phyloP scores from a whole-genome alignment of 805 yeast genomes.

The Schwanniomyces vanrijiae region DNA sequence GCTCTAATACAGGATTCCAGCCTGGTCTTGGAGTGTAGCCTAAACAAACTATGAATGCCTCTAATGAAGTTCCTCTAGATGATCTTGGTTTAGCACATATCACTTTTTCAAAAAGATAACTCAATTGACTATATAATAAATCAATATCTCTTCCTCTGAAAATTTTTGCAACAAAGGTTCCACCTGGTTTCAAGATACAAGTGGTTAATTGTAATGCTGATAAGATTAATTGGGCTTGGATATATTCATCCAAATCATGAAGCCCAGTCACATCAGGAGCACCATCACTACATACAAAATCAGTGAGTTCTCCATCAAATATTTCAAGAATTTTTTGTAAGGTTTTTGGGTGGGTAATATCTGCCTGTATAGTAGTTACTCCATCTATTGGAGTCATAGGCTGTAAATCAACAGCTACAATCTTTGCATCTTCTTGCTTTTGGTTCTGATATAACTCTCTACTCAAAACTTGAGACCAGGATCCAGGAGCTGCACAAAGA shows the following conservation, averaged over 20 bases:
- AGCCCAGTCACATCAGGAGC: constrained; percentile 99
- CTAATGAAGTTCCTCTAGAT: constrained; percentile 91
- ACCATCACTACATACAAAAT: constrained; percentile 94
- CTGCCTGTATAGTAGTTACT: constrained; percentile 90
- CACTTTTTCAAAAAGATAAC: constrained; percentile 80
- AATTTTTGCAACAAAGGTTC: constrained; percentile 92
- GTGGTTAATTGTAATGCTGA: constrained; percentile 92
- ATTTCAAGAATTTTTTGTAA: constrained; percentile 69
- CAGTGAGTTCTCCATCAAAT: constrained; percentile 92
- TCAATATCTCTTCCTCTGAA: constrained; percentile 97
- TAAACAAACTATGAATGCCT: constrained; percentile 89
- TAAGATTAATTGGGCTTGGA: constrained; percentile 90
- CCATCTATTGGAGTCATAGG: constrained; percentile 97
- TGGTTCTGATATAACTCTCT: constrained; percentile 55
- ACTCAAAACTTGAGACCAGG: constrained; percentile 96
- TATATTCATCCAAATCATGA: constrained; percentile 94
- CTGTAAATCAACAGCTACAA: constrained; percentile 93
- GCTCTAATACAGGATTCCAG: constrained; percentile 71
- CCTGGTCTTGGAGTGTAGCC: constrained; percentile 82
- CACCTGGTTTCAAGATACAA: constrained; percentile 84
- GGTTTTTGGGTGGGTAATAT: constrained; percentile 94
- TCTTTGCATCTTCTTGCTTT: constrained; percentile 52
- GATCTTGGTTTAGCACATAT: constrained; percentile 96
- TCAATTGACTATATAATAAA: constrained; percentile 86
- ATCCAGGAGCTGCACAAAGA: constrained; percentile 97